Evolutionary conservation across 2,329 filamentous ascomycete species (phyloP).

Genomic region (Diaporthe longicolla): DNA sequence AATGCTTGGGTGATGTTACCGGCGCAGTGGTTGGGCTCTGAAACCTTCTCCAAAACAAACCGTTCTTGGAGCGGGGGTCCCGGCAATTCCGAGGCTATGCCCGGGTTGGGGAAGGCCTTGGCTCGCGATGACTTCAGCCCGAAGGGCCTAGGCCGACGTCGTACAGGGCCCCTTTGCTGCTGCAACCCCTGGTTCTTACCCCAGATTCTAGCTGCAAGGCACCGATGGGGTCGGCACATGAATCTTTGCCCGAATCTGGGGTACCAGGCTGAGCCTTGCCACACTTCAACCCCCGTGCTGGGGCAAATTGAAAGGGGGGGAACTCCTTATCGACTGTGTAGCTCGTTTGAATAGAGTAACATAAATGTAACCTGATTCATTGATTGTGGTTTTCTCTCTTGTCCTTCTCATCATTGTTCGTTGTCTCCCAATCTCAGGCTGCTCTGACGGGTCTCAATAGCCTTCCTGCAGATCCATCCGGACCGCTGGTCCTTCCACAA

Average conservation of each 20-base stretch:
- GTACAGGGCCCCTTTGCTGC: neutral
- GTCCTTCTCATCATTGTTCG: neutral
- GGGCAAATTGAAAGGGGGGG: neutral
- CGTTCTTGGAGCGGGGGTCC: neutral
- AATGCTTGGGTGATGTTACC: slow-evolving; percentile 13
- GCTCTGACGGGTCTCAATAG: neutral
- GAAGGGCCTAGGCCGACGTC: neutral
- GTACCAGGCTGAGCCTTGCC: slow-evolving; percentile 14
- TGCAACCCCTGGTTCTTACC: neutral
- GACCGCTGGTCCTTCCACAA: neutral
- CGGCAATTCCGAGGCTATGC: slow-evolving; percentile 22
- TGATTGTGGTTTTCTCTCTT: neutral
- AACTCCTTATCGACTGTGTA: neutral
- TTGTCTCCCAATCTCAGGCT: neutral
- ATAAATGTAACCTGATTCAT: slow-evolving; percentile 6
- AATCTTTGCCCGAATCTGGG: neutral
- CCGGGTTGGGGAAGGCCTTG: neutral
- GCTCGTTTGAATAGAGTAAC: neutral
- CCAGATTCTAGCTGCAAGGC: slow-evolving; percentile 18
- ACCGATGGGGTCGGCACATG: slow-evolving; percentile 7
- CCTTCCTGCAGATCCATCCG: neutral
- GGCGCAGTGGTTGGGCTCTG: slow-evolving; percentile 21
- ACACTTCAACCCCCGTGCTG: neutral
- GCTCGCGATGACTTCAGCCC: slow-evolving; percentile 27
- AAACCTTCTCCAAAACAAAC: slow-evolving; percentile 13